Base-by-base conservation (phyloP, 164 flowering plant species). In the Kingdonia uniflora region DNA sequence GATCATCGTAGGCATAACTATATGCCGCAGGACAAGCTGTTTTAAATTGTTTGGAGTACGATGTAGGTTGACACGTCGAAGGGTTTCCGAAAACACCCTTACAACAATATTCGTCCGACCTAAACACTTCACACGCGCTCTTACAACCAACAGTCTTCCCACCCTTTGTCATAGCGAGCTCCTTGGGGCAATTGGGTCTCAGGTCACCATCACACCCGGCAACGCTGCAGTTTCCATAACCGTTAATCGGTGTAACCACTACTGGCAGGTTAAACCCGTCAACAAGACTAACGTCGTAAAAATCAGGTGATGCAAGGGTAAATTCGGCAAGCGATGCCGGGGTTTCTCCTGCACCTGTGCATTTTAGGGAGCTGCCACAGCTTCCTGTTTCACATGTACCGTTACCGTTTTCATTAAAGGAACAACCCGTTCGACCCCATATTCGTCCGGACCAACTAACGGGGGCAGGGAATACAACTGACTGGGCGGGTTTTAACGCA, bases 381-480 rank as follows among this genome's bases (percentile, higher is more conserved):
- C 65, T 49, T 0, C 92, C 99, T 8, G 99, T 89, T 46, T 70
- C 66, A 72, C 99, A 92, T 0, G 62, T 25, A 0, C 97, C 96
- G 4, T 52, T 69, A 10, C 96, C 99, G 21, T 23, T 61, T 8
- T 51, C 51, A 74, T 84, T 85, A 43, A 92, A 92, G 25, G 68
- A 71, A 75, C 99, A 92, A 15, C 97, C 97, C 12, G 86, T 84
- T 60, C 99, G 76, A 16, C 76, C 99, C 99, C 99, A 92, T 52
- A 92, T 86, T 12, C 99, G 82, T 19, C 99, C 99, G 0, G 59
- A 19, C 97, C 96, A 94, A 1, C 86, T 75, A 0, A 76, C 63
- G 2, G 96, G 97, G 6, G 92, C 95, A 0, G 66, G 73, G 65
- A 76, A 72, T 4, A 79, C 73, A 6, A 60, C 40, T 0, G 97